Conservation (phyloP, 495 filamentous ascomycete genomes). For the Penicillium flavigenum region DNA sequence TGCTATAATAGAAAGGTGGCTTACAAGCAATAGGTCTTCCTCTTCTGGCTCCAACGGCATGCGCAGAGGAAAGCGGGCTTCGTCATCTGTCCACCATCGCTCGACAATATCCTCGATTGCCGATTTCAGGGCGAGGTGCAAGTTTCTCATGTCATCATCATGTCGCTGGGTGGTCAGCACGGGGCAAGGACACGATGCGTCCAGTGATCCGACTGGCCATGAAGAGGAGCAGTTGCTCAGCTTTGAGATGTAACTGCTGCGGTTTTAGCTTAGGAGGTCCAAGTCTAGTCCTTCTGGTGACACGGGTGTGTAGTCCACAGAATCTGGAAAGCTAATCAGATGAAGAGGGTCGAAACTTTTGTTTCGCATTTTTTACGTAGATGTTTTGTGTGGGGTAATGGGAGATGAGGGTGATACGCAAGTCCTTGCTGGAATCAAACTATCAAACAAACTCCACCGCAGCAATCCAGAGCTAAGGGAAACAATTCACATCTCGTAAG, state of each 20-base stretch:
- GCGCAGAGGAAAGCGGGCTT: slow-evolving; percentile 33
- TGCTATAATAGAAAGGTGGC: not conserved
- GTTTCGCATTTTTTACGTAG: not conserved
- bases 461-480: not conserved
- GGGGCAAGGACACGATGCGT: not conserved
- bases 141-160: not conserved
- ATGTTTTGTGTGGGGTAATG: not conserved
- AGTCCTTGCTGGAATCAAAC: not conserved
- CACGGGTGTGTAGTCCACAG: not conserved
- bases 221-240: not conserved
- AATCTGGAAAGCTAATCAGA: not conserved
- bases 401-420: not conserved
- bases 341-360: not conserved
- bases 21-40: slow-evolving; percentile 31
- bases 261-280: not conserved
- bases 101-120: slow-evolving; percentile 42
- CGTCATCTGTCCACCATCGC: slow-evolving; percentile 41
- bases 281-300: not conserved
- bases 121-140: not conserved
- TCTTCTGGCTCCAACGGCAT: slow-evolving; percentile 42
- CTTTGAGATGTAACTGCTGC: not conserved
- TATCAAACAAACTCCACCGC: not conserved
- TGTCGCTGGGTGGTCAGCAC: not conserved
- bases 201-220: not conserved
- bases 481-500: not conserved